Base-by-base conservation (phyloP, 1,139 yeast species). In the Debaryomyces robertsiae region DNA sequence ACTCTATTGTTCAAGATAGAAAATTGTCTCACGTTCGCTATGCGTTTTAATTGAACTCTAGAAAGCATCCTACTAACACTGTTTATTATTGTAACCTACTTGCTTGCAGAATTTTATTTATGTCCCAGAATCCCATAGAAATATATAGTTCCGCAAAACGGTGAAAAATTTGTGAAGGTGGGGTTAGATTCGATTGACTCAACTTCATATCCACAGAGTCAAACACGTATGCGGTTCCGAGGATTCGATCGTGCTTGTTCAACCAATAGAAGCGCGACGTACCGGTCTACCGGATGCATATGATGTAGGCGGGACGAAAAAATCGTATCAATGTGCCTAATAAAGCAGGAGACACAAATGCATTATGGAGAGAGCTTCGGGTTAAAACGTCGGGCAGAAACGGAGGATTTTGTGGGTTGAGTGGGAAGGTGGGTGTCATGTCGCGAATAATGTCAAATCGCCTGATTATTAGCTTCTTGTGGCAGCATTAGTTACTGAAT, bases 1-100 rank as follows among this genome's bases (percentile, higher is more conserved):
- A 54, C 47, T 31, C 46, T 49, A 40, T 49, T 44, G 40, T 38
- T 47, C 38, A 51, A 32, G 42, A 56, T 51, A 42, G 63, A 57
- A 42, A 58, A 55, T 25, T 45, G 52, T 48, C 58, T 55, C 35
- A 42, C 44, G 42, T 30, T 29, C 13, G 40, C 28, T 27, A 32
- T 36, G 23, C 43, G 37, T 31, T 32, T 42, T 23, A 39, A 24
- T 25, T 46, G 43, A 22, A 36, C 44, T 42, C 42, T 46, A 6
- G 47, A 40, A 32, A 46, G 35, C 50, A 46, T 46, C n/a, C 37
- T 42, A 19, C 17, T 6, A 13, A n/a, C 40, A 19, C 17, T 6
- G n/a, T 14, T 11, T 13, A 6, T 27, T 27, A 19, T 17, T 34
- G 13, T 32, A 16, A 4, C 15, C 11, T 19, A 19, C 7, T 19